These are phyloP conservation scores for Talaromyces rugulosus DNA, from an alignment of 2,329 filamentous ascomycete species.

Conservation along the genomic window DNA sequence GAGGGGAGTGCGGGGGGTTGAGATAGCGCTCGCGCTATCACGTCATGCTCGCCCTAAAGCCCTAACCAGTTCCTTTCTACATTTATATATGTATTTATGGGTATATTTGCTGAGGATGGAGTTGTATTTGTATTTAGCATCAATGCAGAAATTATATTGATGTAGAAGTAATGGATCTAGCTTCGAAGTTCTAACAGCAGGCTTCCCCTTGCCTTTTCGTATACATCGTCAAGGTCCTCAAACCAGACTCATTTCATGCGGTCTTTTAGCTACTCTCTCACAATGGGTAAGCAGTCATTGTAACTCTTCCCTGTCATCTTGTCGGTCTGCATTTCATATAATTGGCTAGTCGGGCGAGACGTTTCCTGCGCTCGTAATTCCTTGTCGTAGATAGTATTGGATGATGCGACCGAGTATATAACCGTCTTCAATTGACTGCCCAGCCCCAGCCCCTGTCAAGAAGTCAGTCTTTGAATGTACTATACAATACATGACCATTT, in stretches of 20 bases:
- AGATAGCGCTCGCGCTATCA: background rate
- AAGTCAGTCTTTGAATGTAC: background rate
- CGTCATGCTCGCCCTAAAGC: background rate
- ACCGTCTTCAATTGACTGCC: conserved; percentile 17
- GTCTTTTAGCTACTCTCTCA: conserved; percentile 23
- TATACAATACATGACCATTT: background rate
- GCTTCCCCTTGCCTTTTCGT: conserved; percentile 12
- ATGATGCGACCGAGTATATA: conserved; percentile 13
- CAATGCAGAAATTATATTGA: background rate
- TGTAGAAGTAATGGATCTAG: background rate
- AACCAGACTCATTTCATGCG: conserved; percentile 31
- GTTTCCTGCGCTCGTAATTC: conserved; percentile 23
- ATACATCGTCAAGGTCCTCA: conserved; percentile 27
- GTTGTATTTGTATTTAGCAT: background rate
- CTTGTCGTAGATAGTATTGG: background rate
- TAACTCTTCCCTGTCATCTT: conserved; percentile 29
- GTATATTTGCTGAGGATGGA: too few species aligned
- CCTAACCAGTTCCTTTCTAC: background rate
- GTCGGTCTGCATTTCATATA: conserved; percentile 34
- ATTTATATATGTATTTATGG: background rate
- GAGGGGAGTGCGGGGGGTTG: background rate
- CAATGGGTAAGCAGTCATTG: conserved; percentile 33
- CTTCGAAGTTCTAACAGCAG: background rate
- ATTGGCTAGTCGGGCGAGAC: conserved; percentile 26
- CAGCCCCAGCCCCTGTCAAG: conserved; percentile 13